These are phyloP conservation scores for Neophaeococcomyces mojaviensis DNA, from an alignment of 2,329 filamentous ascomycete species.

Conservation along the genomic window DNA sequence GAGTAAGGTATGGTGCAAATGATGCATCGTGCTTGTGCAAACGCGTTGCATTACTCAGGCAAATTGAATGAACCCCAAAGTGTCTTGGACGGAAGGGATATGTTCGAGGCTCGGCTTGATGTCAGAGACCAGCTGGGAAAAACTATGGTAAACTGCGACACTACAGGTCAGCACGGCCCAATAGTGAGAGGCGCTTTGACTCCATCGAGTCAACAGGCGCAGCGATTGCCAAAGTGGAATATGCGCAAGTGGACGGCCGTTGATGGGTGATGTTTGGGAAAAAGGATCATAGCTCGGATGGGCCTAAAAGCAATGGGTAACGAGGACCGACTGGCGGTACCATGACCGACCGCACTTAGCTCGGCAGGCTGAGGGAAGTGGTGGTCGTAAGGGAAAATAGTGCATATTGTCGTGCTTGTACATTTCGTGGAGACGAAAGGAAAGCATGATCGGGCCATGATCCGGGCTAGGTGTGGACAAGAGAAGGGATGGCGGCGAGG, in stretches of 20 bases:
- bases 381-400: conserved; percentile 4
- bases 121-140: conserved; percentile 12
- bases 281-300: conserved; percentile 21
- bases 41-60: conserved; percentile 13
- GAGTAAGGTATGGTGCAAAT: conserved; percentile 3
- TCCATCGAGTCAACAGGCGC: conserved; percentile 15
- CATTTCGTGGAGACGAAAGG: conserved; percentile 5
- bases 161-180: conserved; percentile 15
- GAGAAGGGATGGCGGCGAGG: conserved; percentile 6
- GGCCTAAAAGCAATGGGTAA: conserved; percentile 13
- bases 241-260: conserved; percentile 21
- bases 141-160: conserved; percentile 9
- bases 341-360: conserved; percentile 16
- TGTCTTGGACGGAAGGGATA: conserved; percentile 21
- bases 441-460: conserved; percentile 9
- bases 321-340: conserved; percentile 15
- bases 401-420: conserved; percentile 4
- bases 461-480: conserved; percentile 8
- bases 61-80: conserved; percentile 15
- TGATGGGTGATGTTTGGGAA: conserved; percentile 18
- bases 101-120: conserved; percentile 23
- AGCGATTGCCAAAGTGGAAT: conserved; percentile 22
- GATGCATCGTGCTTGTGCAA: conserved; percentile 12
- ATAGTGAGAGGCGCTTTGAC: conserved; percentile 19
- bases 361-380: conserved; percentile 10